Percentiles rank a stretch among this genome's conserved stretches.
phyloP scores from a whole-genome alignment of 441 rosid species.

The Bocquillonia castaneifolia region DNA sequence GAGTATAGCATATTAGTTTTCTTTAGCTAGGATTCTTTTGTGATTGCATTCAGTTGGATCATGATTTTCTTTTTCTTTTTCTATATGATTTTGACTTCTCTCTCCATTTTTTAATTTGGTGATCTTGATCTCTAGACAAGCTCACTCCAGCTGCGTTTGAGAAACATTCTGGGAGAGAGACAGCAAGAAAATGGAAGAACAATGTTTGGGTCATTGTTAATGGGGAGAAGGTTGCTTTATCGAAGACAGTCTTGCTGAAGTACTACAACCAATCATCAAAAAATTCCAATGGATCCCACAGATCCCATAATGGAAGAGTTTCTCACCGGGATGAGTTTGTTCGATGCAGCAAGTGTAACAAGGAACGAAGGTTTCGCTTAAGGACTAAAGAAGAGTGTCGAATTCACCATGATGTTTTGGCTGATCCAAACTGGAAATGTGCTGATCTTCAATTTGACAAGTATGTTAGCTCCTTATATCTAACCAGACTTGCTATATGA shows the following conservation, averaged over 20 bases:
- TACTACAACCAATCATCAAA: constrained; percentile 77
- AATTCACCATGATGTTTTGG: constrained; percentile 89
- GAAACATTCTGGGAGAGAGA: constrained; percentile 99
- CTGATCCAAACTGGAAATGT: constrained; percentile 87
- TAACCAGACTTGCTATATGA: background rate
- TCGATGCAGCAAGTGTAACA: constrained; percentile 64
- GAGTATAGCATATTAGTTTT: background rate
- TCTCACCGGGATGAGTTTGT: constrained; percentile 94
- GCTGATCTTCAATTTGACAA: constrained; percentile 82
- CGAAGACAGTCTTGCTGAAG: constrained; percentile 84
- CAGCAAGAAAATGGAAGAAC: constrained; percentile 98
- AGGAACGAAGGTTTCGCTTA: constrained; percentile 86
- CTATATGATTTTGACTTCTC: background rate
- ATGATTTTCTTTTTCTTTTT: constrained; percentile 3
- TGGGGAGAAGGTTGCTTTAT: constrained; percentile 90
- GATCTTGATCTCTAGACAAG: constrained; percentile 53
- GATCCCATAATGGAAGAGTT: constrained; percentile 58
- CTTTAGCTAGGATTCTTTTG: background rate
- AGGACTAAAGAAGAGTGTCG: constrained; percentile 91
- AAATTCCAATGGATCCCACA: constrained; percentile 58
- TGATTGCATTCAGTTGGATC: constrained; percentile 4
- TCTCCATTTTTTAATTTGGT: constrained; percentile 24
- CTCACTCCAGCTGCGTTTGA: constrained; percentile 97
- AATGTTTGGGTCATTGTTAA: constrained; percentile 92
- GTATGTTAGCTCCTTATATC: constrained; percentile 36